These are phyloP conservation scores for Elaeis oleifera DNA, from an alignment of 202 grass and related monocot genomes.

Conservation along the genomic window DNA sequence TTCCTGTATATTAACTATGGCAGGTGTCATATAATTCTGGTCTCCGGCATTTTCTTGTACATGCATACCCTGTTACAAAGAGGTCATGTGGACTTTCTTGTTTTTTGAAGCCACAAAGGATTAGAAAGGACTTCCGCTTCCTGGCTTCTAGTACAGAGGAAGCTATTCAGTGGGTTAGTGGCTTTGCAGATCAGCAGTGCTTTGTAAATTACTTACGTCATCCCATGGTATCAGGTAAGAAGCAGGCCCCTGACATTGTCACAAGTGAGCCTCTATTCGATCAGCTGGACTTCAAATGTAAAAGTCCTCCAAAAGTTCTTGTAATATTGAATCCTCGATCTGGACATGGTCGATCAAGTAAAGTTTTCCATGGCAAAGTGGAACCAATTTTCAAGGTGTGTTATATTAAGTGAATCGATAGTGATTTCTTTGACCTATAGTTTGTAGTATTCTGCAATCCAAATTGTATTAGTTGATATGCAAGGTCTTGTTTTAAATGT, in stretches of 20 bases:
- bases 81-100: conserved; percentile 52
- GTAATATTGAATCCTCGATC: conserved; percentile 95
- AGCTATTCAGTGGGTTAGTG: conserved; percentile 65
- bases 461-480: too few species aligned
- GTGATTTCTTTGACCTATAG: too few species aligned
- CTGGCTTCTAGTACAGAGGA: conserved; percentile 62
- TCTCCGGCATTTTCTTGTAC: conserved; percentile 59
- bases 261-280: conserved; percentile 50
- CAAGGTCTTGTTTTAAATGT: too few species aligned
- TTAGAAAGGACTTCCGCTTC: conserved; percentile 71
- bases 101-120: conserved; percentile 51
- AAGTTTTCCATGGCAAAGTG: conserved; percentile 88
- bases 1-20: conserved; percentile 3
- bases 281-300: conserved; percentile 61
- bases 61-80: conserved; percentile 70
- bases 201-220: conserved; percentile 58
- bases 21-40: conserved; percentile 80
- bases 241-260: conserved; percentile 41
- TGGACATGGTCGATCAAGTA: conserved; percentile 88
- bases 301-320: conserved; percentile 66
- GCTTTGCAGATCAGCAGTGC: conserved; percentile 85
- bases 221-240: conserved; percentile 52
- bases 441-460: too few species aligned
- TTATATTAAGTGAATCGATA: conserved; percentile 17
- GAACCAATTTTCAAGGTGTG: conserved; percentile 98